These are phyloP conservation scores for Daedalea quercina DNA, from an alignment of 768 basidiomycete species.

Conservation along the genomic window DNA sequence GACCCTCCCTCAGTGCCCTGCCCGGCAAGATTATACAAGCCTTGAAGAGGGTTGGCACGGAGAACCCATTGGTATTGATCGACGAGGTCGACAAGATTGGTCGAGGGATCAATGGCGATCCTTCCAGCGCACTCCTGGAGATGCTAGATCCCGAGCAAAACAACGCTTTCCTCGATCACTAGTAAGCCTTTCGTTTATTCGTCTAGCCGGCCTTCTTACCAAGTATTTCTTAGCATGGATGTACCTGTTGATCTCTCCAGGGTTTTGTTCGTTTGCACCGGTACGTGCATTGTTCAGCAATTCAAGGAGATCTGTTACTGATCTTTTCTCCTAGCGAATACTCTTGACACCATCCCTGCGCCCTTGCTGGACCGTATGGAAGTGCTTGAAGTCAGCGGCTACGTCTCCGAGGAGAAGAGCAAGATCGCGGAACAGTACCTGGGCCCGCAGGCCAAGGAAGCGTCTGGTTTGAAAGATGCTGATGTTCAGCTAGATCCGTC, in stretches of 20 bases:
- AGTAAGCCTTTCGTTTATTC: conserved; percentile 45
- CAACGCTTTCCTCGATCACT: conserved; percentile 89
- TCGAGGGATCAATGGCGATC: conserved; percentile 86
- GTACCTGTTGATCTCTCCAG: conserved; percentile 94
- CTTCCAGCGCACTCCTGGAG: conserved; percentile 83
- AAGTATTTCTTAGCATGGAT: conserved; percentile 63
- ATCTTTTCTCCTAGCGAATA: conserved; percentile 50
- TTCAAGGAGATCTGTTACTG: background rate
- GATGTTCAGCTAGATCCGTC: conserved; percentile 74
- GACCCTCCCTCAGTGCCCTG: conserved; percentile 49
- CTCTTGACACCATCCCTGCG: conserved; percentile 88
- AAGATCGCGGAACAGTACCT: conserved; percentile 85
- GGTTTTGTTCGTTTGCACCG: conserved; percentile 95
- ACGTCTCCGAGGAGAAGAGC: conserved; percentile 89
- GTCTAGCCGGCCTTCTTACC: background rate
- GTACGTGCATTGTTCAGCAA: conserved; percentile 19
- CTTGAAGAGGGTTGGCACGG: conserved; percentile 85
- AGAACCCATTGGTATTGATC: conserved; percentile 90
- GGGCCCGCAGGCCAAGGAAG: conserved; percentile 88
- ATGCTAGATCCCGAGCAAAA: conserved; percentile 97
- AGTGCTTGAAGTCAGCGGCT: conserved; percentile 90
- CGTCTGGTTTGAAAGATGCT: conserved; percentile 78
- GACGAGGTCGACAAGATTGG: conserved; percentile 98
- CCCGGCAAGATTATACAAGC: conserved; percentile 96
- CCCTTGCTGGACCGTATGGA: conserved; percentile 96